These are phyloP conservation scores for Stylosanthes scabra DNA, from an alignment of 331 rosid genomes.

Conservation along the genomic window DNA sequence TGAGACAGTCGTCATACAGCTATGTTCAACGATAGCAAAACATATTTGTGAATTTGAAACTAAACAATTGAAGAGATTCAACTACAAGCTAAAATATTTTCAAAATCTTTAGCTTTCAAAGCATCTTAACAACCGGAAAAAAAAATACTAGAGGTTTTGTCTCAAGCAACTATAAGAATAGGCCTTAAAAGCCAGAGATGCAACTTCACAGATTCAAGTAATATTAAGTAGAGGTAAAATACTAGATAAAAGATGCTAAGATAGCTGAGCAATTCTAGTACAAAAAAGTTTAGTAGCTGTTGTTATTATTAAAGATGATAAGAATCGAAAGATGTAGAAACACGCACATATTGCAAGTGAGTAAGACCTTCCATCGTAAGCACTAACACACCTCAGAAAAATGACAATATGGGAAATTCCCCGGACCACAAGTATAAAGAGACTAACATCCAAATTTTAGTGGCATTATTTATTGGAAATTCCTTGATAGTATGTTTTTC, in stretches of 20 bases:
- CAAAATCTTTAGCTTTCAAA: background rate
- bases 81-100: background rate
- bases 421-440: background rate
- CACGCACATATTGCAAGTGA: background rate
- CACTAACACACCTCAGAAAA: background rate
- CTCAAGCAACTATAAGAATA: background rate
- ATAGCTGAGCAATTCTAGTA: background rate
- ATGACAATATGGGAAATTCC: constrained; percentile 22
- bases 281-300: background rate
- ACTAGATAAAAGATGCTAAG: background rate
- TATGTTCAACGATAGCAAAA: too few relatives aligned
- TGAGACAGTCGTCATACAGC: too few relatives aligned
- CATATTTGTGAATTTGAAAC: background rate
- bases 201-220: background rate
- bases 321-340: constrained; percentile 19
- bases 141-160: too few relatives aligned
- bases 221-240: background rate
- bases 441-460: background rate
- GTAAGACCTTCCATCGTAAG: background rate
- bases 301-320: background rate
- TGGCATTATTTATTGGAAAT: background rate
- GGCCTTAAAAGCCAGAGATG: constrained; percentile 5
- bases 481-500: background rate
- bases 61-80: constrained; percentile 4
- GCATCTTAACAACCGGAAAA: too few relatives aligned